Evolutionary conservation across 257 asterid species (phyloP).

Genomic region (Voacanga thouarsii): DNA sequence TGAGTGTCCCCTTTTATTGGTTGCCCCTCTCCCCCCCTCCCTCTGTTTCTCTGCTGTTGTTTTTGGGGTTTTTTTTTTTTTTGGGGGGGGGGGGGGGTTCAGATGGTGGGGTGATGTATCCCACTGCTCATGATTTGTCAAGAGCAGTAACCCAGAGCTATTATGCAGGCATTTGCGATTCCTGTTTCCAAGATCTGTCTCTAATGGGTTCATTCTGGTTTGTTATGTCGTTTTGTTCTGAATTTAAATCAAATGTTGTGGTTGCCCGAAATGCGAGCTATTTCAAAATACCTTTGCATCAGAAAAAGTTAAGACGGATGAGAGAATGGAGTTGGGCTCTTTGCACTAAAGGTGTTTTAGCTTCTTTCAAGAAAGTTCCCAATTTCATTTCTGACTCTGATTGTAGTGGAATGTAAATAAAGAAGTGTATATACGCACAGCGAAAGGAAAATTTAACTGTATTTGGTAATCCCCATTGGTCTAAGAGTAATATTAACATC

Average conservation of each 20-base stretch:
- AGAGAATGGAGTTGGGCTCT: neutral
- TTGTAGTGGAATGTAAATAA: neutral
- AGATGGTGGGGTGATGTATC: neutral
- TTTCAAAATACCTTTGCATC: neutral
- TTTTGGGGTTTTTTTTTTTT: neutral
- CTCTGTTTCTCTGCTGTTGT: too few relatives aligned
- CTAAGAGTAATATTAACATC: neutral
- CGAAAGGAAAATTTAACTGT: neutral
- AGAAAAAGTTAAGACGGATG: neutral
- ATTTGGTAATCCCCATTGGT: too few relatives aligned
- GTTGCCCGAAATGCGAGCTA: neutral
- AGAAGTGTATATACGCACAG: neutral
- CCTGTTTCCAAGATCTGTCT: neutral
- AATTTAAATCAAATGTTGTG: neutral
- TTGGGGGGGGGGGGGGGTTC: neutral
- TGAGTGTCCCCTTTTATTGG: too few relatives aligned
- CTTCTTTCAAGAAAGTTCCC: neutral
- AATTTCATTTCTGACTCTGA: neutral
- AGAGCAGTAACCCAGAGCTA: neutral
- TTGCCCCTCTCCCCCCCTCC: too few relatives aligned
- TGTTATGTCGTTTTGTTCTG: neutral
- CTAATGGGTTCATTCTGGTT: neutral
- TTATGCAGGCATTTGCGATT: neutral
- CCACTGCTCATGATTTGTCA: neutral
- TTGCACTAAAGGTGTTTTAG: neutral